Evolutionary conservation across 176 grass and related monocot species (phyloP).

Genomic region (Puccinellia tenuiflora): DNA sequence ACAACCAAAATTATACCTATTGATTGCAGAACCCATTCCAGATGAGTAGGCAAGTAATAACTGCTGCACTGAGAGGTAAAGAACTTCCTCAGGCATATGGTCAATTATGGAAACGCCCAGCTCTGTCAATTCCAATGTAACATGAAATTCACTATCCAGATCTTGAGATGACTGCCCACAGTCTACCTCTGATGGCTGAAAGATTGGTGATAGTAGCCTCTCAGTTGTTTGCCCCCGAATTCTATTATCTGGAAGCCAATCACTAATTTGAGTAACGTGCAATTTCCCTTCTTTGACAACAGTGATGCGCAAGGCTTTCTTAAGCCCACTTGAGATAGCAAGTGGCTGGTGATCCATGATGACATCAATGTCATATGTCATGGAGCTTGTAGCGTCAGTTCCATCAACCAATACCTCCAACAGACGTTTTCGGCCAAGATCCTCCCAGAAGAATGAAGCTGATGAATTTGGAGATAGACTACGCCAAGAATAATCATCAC

Average conservation of each 20-base stretch:
- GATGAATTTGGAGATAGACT: conserved; percentile 83
- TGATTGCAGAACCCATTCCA: conserved; percentile 90
- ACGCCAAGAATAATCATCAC: conserved; percentile 73
- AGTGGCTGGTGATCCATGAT: conserved; percentile 69
- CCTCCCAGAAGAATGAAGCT: conserved; percentile 88
- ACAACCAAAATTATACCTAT: conserved; percentile 45
- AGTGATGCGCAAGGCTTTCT: conserved; percentile 62
- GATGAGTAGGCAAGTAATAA: conserved; percentile 85
- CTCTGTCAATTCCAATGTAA: conserved; percentile 76
- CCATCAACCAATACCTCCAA: conserved; percentile 88
- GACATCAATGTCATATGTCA: conserved; percentile 74
- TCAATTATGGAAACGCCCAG: conserved; percentile 81
- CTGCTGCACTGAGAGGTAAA: conserved; percentile 92
- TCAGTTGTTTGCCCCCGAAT: conserved; percentile 34
- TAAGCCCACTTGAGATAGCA: conserved; percentile 40
- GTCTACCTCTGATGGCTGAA: conserved; percentile 69
- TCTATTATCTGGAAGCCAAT: conserved; percentile 85
- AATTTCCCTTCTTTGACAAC: conserved; percentile 87
- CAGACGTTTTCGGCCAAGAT: conserved; percentile 64
- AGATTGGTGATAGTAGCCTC: conserved; percentile 57
- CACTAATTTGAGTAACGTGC: conserved; percentile 60
- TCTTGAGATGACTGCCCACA: conserved; percentile 59
- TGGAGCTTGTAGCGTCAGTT: conserved; percentile 51
- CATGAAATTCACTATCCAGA: conserved; percentile 79
- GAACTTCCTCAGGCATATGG: conserved; percentile 97